These are phyloP conservation scores for Podaxis sp. DNA, from an alignment of 768 basidiomycete species.

Conservation along the genomic window DNA sequence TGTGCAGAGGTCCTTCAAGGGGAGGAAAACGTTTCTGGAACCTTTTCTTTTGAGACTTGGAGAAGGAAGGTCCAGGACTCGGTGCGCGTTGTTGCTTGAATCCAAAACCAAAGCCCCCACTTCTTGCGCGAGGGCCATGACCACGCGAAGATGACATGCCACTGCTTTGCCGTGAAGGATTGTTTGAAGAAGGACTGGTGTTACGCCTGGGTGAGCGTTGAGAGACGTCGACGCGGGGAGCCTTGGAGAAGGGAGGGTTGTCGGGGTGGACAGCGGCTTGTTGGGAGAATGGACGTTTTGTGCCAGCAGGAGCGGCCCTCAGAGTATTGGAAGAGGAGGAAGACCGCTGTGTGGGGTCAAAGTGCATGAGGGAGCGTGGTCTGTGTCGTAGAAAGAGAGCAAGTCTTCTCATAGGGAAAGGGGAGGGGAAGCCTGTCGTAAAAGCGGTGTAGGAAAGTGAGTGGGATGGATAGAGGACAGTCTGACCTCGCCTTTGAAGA, in stretches of 20 bases:
- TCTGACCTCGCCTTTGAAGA: slow-evolving; percentile 10
- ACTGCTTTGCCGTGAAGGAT: neutral
- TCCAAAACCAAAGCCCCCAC: slow-evolving; percentile 4
- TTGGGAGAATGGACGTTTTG: slow-evolving; percentile 47
- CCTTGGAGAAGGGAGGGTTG: slow-evolving; percentile 20
- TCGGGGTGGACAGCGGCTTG: slow-evolving; percentile 25
- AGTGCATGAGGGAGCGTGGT: slow-evolving; percentile 59
- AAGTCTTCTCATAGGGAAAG: slow-evolving; percentile 44
- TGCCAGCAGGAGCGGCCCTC: slow-evolving; percentile 13
- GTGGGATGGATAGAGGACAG: neutral
- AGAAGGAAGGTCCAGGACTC: slow-evolving; percentile 1
- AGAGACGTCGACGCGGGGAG: slow-evolving; percentile 24
- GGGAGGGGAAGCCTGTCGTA: neutral
- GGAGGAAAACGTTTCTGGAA: slow-evolving; percentile 10
- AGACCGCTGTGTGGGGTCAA: slow-evolving; percentile 32
- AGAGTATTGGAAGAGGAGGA: slow-evolving; percentile 18
- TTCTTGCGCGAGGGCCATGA: neutral
- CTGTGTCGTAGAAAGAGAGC: slow-evolving; percentile 41
- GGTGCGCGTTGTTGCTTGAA: slow-evolving; percentile 6
- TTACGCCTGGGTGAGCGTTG: slow-evolving; percentile 16
- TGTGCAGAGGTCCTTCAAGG: slow-evolving; percentile 30
- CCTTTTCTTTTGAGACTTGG: slow-evolving; percentile 7
- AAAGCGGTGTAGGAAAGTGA: neutral
- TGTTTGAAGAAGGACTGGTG: slow-evolving; percentile 17
- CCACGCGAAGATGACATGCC: slow-evolving; percentile 5